These are phyloP conservation scores for Rhododendron kiyosumense DNA, from an alignment of 148 eudicot species.

Conservation along the genomic window DNA sequence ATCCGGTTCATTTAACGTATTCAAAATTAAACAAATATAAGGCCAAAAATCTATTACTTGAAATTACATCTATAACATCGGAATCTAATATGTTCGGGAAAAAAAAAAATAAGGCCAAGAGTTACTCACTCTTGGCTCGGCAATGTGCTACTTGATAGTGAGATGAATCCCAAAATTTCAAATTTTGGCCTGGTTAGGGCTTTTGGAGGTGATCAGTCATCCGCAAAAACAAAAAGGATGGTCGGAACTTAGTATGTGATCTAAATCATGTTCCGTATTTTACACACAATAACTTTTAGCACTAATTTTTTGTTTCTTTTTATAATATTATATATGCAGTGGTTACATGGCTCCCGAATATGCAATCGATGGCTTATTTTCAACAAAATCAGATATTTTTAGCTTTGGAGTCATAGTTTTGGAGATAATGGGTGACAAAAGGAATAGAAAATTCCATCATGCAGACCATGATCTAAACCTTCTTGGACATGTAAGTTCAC, in stretches of 20 bases:
- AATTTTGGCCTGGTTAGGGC: background rate
- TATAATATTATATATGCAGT: conserved; percentile 13
- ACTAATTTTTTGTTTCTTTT: background rate
- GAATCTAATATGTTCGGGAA: no score
- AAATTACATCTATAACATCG: no score
- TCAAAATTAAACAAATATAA: no score
- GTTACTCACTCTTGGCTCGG: no score
- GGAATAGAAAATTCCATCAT: background rate
- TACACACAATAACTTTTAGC: background rate
- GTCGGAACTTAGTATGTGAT: conserved; percentile 1
- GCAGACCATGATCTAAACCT: conserved; percentile 4
- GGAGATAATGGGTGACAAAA: background rate
- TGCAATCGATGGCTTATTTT: conserved; percentile 26
- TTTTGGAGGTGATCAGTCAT: background rate
- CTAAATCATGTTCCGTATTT: background rate
- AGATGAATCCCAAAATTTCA: conserved; percentile 9
- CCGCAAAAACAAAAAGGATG: background rate
- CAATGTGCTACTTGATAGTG: conserved; percentile 8
- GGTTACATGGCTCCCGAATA: conserved; percentile 24
- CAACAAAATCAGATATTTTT: conserved; percentile 12
- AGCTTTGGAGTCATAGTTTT: conserved; percentile 11
- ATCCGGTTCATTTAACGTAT: no score
- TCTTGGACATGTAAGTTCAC: conserved; percentile 7
- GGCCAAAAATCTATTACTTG: no score
- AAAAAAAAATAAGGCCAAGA: no score